Evolutionary conservation across 108 stramenopile species (phyloP), one percentile per base, ranked within the genome.

Genomic region (Discostella pseudostelligera): DNA sequence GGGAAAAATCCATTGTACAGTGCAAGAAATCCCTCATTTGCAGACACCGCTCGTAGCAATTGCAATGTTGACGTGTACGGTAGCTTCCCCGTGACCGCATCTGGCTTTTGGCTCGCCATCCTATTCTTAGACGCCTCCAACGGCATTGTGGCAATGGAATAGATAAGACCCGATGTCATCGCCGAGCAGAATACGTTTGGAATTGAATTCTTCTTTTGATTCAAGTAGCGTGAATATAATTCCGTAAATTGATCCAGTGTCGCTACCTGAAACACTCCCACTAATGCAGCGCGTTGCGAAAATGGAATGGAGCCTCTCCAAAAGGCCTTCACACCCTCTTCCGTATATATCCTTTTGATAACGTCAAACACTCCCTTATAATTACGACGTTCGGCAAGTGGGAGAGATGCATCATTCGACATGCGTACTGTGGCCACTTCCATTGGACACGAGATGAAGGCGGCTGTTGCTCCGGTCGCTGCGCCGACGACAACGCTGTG

Each of bases 241-340:
- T 81, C 89, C 78, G 93, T 94, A 82, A 95, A 95, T 71, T 97
- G 93, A 81, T 97, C 96, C 59, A 93, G 69, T 1, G 96, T 97
- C 19, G 93, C 96, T 8, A 97, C 94, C 72, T 97, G 96, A 61
- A 93, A 92, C 45, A 92, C 91, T 35, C 96, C 96, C 60, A 96
- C 96, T 64, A 96, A 75, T 79, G 94, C 90, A 54, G 93, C 93
- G 60, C 96, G 90, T 49, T 87, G 74, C 10, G 94, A 92, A 78
- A 96, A 95, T 2, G 96, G 96, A 19, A 74, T 64, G 49, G 83
- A 81, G 24, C 96, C 96, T 81, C 93, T 81, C 93, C 92, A 96
- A 73, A 96, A 96, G 36, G 96, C 84, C 8, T 64, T 65, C 16
- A 84, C 65, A 28, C 96, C 96, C 63, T 96, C 96, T 70, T 96